These are phyloP conservation scores for Arthrobotrys sinensis DNA, from an alignment of 2,329 filamentous ascomycete species.

Conservation along the genomic window DNA sequence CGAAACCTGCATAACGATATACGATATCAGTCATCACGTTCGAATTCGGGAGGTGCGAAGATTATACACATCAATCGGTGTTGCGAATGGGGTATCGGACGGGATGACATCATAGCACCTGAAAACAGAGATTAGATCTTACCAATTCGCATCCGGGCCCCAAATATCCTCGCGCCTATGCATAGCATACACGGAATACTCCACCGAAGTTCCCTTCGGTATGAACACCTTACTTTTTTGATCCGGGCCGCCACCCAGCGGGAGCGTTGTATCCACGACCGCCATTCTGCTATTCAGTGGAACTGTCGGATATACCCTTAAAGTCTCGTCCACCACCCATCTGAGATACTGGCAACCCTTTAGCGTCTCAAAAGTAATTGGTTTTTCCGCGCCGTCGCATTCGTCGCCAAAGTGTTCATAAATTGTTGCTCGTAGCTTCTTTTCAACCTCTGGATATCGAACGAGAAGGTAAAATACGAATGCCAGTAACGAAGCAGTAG, in stretches of 20 bases:
- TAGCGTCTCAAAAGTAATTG: conserved; percentile 68
- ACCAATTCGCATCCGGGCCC: conserved; percentile 62
- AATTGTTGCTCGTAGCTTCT: conserved; percentile 70
- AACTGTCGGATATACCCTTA: conserved; percentile 71
- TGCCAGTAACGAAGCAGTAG: conserved; percentile 70
- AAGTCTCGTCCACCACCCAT: conserved; percentile 61
- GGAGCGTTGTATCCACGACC: conserved; percentile 67
- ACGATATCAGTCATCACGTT: background rate
- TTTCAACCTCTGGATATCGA: conserved; percentile 68
- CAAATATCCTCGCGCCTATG: conserved; percentile 61
- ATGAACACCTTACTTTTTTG: conserved; percentile 64
- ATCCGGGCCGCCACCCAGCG: conserved; percentile 65
- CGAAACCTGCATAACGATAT: conserved; percentile 37
- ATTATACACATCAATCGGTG: too few species aligned
- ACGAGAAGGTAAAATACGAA: conserved; percentile 70
- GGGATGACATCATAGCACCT: too few species aligned
- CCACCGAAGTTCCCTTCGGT: conserved; percentile 63
- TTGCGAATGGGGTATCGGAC: too few species aligned
- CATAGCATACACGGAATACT: conserved; percentile 64
- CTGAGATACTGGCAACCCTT: conserved; percentile 67
- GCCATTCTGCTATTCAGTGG: conserved; percentile 72
- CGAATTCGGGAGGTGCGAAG: background rate
- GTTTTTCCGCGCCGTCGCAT: conserved; percentile 46
- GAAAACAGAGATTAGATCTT: background rate
- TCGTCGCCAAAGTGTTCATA: conserved; percentile 61